Base-by-base conservation (phyloP, 164 flowering plant species). In the Stephania yunnanensis region DNA sequence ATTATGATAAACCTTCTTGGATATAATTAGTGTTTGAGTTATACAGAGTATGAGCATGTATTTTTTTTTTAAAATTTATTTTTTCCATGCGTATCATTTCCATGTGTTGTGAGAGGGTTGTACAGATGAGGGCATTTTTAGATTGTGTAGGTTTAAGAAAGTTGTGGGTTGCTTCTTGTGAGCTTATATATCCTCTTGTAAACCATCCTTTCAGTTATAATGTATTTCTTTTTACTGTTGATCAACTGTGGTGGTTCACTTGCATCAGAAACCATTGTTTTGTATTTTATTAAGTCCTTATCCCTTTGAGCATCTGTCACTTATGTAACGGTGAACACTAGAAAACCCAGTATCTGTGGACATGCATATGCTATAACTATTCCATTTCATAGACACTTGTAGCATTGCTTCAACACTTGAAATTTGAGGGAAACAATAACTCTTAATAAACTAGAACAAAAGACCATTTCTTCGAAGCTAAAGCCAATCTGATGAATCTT, bases 111-210 rank as follows among this genome's bases (percentile, higher is more conserved):
- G 78, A 69, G 84, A 85, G 85, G 83, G 44, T 79, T 89, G 90
- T 89, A 87, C 86, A 86, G 84, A 77, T 82, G 84, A 83, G 87
- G 46, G 67, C n/a, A 61, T 58, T 58, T 71, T 5, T 55, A 55
- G 63, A 15, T 55, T 19, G 20, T 55, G 48, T 68, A 42, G 74
- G 46, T 65, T 10, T 15, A 22, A 73, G 25, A 70, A 46, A 71
- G 61, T 7, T 55, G 63, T 10, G 12, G 63, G 19, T 66, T 69
- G 71, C 65, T 50, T 52, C 72, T n/a, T n/a, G n/a, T n/a, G n/a
- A n/a, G n/a, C n/a, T n/a, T n/a, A n/a, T n/a, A n/a, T n/a, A n/a
- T n/a, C n/a, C n/a, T n/a, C n/a, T n/a, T n/a, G n/a, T n/a, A n/a
- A n/a, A n/a, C n/a, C n/a, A n/a, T n/a, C n/a, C n/a, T n/a, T n/a